These are phyloP conservation scores for Martensiomyces pterosporus DNA, from an alignment of 192 early-diverging fungal species.

Conservation along the genomic window DNA sequence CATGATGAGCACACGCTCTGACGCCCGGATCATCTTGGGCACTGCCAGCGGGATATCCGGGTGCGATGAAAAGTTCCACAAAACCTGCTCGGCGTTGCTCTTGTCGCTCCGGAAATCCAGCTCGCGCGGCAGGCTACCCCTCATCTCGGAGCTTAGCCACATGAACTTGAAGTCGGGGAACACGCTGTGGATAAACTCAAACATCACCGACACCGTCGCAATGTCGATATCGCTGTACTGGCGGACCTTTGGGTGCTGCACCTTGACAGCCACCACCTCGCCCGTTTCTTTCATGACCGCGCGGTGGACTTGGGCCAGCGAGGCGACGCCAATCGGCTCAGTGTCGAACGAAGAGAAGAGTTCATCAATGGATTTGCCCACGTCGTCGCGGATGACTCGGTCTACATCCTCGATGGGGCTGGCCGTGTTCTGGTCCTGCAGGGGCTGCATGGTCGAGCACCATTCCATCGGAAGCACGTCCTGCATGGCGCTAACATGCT, in stretches of 20 bases:
- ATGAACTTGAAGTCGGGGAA: constrained; percentile 91
- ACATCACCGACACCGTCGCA: constrained; percentile 61
- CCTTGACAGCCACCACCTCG: constrained; percentile 85
- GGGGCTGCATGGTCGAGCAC: constrained; percentile 73
- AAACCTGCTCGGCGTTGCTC: constrained; percentile 66
- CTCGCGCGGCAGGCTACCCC: constrained; percentile 76
- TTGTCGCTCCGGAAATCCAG: constrained; percentile 83
- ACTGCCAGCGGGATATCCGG: constrained; percentile 58
- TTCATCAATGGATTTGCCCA: constrained; percentile 59
- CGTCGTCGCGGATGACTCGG: constrained; percentile 62
- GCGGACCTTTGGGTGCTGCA: constrained; percentile 84
- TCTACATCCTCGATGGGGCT: constrained; percentile 69
- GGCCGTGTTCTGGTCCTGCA: constrained; percentile 82
- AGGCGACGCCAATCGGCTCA: constrained; percentile 86
- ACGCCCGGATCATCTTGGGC: constrained; percentile 76
- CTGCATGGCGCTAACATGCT: constrained; percentile 76
- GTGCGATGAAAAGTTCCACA: constrained; percentile 54
- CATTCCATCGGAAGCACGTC: constrained; percentile 89
- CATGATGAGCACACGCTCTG: constrained; percentile 79
- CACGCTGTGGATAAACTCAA: constrained; percentile 59
- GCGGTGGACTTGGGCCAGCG: constrained; percentile 89
- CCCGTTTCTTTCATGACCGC: constrained; percentile 63
- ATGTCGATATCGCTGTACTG: constrained; percentile 78
- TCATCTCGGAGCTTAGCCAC: constrained; percentile 88
- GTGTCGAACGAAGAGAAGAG: constrained; percentile 77